Base-by-base conservation (phyloP, 345 rosid species). In the Hibiscus trionum region DNA sequence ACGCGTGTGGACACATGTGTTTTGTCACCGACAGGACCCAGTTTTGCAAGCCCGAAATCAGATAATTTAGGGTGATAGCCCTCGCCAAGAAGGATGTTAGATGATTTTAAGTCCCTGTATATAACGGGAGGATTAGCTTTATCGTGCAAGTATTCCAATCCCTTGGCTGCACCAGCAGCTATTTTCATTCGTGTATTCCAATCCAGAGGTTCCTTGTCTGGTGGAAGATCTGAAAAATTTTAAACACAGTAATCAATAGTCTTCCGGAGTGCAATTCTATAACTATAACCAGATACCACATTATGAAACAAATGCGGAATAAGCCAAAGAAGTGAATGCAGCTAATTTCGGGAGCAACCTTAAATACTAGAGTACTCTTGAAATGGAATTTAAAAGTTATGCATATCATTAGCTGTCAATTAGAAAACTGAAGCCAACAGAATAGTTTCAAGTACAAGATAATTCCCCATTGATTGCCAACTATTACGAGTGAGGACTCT, bases 111-210 rank as follows among this genome's bases (percentile, higher is more conserved):
- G 78, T 94, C 98, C 42, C 98, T 86, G 76, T 92, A 94, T 60
- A 94, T 94, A 39, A 94, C 98, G 57, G 98, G 98, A 42, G 98
- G 98, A 57, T 91, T 93, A 2, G 98, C 97, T 75, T 82, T 92
- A 80, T 94, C 98, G 24, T 94, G 98, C 83, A 94, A 82, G 75
- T 94, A 94, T 74, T 94, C 97, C 61, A 94, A 84, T 50, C 98
- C 98, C 81, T 90, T 94, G 3, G 98, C 96, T 56, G 98, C 98
- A 76, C 98, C 97, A 55, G 97, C 97, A 2, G 98, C 98, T 80
- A 94, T 90, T 78, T 88, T 90, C 98, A 94, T 94, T 76, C 98
- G 88, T 0, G 97, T 91, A 77, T 88, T 90, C 98, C 98, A 94
- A 80, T 91, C 96, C 69, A 94, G 80, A 24, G 96, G 89, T 76